Evolutionary conservation across 176 grass and related monocot genomes (phyloP), one percentile per base, ranked within the genome.

Genomic region (Canna indica): DNA sequence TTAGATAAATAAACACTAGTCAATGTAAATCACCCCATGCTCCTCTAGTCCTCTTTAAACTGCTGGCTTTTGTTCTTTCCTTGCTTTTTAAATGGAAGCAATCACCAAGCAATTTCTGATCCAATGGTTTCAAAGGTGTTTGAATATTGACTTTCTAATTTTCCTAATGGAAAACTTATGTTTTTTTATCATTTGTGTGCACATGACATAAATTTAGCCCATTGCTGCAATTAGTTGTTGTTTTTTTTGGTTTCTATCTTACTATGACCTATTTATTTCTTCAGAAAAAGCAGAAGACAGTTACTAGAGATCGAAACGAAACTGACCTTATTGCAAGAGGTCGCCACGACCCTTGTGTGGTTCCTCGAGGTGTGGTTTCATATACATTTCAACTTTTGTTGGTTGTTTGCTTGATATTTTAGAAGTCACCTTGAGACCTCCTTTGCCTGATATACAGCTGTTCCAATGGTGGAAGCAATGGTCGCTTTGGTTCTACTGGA

Each of bases 381-480:
- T 68, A 26, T 31, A 3, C 16, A 62, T 28, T 62, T 0, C 26
- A n/a, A 31, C 13, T 26, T 22, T 27, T 68, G 18, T 24, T 10
- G 15, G 20, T 10, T 12, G 11, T 41, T 68, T 25, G 24, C 77
- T 7, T 44, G 73, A 36, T 15, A 76, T 7, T 68, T 44, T 46
- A 15, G 9, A 12, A 41, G 9, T 28, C 22, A 18, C 38, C 44
- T 68, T 2, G 38, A 13, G 66, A 1, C 13, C 29, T 53, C 78
- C 74, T 4, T 81, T 7, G n/a, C n/a, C n/a, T n/a, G n/a, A n/a
- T n/a, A n/a, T 16, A 66, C 56, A 97, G 89, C 94, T 52, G 88
- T 90, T 83, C 94, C 86, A 59, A 87, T 97, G 86, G 94, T 90
- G 75, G 94, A 97, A 74, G 76, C 94, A 9, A 97, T 90, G 94